Percentiles rank a stretch among this genome's conserved stretches.
phyloP scores from a whole-genome alignment of 176 grass and related monocot genomes.

The Eleusine indica region DNA sequence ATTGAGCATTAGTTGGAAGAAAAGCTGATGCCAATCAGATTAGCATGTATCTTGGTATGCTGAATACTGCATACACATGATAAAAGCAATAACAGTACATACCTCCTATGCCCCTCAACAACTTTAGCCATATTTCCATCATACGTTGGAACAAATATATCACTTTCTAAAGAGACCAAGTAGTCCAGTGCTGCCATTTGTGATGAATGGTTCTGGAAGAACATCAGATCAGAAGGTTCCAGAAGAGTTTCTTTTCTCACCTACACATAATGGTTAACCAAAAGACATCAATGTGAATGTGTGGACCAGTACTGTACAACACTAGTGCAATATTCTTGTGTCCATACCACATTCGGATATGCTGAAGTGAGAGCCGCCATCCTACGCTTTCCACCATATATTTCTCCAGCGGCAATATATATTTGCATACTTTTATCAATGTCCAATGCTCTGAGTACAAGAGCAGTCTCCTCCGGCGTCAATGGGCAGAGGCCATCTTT shows the following conservation, averaged over 20 bases:
- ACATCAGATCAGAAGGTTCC: slow-evolving; percentile 74
- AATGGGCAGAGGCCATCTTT: slow-evolving; percentile 91
- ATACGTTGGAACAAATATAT: slow-evolving; percentile 93
- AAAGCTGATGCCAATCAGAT: background rate
- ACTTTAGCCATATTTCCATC: slow-evolving; percentile 98
- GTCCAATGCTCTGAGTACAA: slow-evolving; percentile 81
- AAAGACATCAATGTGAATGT: slow-evolving; percentile 2
- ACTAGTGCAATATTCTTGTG: background rate
- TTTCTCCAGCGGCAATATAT: slow-evolving; percentile 94
- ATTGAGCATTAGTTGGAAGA: background rate
- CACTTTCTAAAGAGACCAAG: slow-evolving; percentile 88
- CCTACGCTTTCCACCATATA: slow-evolving; percentile 76
- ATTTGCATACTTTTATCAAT: slow-evolving; percentile 82
- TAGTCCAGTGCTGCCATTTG: slow-evolving; percentile 99
- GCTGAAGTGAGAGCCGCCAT: slow-evolving; percentile 74
- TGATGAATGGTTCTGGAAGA: slow-evolving; percentile 95
- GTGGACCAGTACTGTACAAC: background rate
- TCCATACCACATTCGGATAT: slow-evolving; percentile 86
- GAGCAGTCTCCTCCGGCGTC: slow-evolving; percentile 87
- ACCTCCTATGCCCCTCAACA: slow-evolving; percentile 96
- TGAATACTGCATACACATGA: background rate
- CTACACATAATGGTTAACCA: slow-evolving; percentile 39
- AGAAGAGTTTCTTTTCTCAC: slow-evolving; percentile 90
- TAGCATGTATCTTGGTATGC: slow-evolving; percentile 16
- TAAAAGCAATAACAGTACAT: background rate